Evolutionary conservation across 2,329 filamentous ascomycete species (phyloP).

Genomic region (Talaromyces albobiverticillius): DNA sequence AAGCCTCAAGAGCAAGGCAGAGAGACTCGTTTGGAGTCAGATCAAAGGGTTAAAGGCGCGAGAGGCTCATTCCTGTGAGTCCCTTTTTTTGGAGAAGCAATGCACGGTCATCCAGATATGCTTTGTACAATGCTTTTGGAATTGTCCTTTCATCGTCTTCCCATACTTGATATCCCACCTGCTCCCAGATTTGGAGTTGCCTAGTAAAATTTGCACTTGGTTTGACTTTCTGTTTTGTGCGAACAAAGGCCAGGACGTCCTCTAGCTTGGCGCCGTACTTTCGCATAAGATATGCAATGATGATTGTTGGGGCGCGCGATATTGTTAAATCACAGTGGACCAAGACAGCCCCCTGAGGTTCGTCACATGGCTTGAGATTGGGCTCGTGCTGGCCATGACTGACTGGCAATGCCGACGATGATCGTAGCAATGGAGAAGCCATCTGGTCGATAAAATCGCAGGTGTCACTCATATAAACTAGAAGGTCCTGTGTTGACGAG

Average conservation of each 20-base stretch:
- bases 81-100: constrained; percentile 18
- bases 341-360: constrained; percentile 19
- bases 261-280: constrained; percentile 20
- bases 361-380: constrained; percentile 3
- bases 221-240: constrained; percentile 24
- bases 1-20: no score
- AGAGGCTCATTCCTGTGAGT: constrained; percentile 23
- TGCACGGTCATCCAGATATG: constrained; percentile 23
- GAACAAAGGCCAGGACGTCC: constrained; percentile 22
- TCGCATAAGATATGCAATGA: constrained; percentile 29
- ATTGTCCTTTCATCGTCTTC: constrained; percentile 23
- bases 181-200: constrained; percentile 27
- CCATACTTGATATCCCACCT: constrained; percentile 26
- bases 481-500: constrained; percentile 27
- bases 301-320: constrained; percentile 27
- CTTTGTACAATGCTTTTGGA: constrained; percentile 24
- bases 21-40: no score
- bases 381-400: constrained; percentile 8
- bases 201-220: constrained; percentile 25
- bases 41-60: constrained; percentile 4
- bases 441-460: constrained; percentile 27
- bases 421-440: constrained; percentile 17
- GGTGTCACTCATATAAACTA: constrained; percentile 23
- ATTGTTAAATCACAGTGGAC: constrained; percentile 28
- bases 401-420: constrained; percentile 13